Evolutionary conservation across 768 basidiomycete species (phyloP).

Genomic region (Rhodotorula toruloides): DNA sequence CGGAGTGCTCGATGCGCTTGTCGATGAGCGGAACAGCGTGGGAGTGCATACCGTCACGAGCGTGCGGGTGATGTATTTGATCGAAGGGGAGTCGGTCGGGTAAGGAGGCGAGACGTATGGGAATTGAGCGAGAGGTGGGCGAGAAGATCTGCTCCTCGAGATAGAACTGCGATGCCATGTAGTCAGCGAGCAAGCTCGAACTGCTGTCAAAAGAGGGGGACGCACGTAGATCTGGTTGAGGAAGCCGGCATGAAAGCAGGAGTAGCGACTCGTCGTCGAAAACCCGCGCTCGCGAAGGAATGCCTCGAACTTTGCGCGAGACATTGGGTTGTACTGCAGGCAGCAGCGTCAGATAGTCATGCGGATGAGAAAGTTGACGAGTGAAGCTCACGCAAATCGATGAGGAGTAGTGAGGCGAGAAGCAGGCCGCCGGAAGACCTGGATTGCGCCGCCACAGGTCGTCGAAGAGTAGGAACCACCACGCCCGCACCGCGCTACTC

Average conservation of each 20-base stretch:
- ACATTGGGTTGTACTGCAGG: slow-evolving; percentile 51
- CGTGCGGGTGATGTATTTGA: not conserved
- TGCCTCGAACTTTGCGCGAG: slow-evolving; percentile 58
- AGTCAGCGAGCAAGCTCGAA: not conserved
- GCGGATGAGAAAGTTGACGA: slow-evolving; percentile 32
- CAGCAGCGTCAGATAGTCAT: not conserved
- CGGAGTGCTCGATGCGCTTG: not conserved
- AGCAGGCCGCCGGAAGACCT: slow-evolving; percentile 51
- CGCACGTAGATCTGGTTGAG: slow-evolving; percentile 67
- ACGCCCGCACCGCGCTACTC: slow-evolving; percentile 54
- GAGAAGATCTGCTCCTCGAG: slow-evolving; percentile 26
- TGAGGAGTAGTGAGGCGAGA: slow-evolving; percentile 65
- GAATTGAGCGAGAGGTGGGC: slow-evolving; percentile 54
- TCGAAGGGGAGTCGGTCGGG: slow-evolving; percentile 53
- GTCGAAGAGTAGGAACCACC: slow-evolving; percentile 77
- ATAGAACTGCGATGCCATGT: slow-evolving; percentile 11
- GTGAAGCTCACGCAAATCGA: slow-evolving; percentile 61
- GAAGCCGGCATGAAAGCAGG: slow-evolving; percentile 47
- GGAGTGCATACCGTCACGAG: slow-evolving; percentile 61
- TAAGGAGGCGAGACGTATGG: slow-evolving; percentile 58
- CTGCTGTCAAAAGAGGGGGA: not conserved
- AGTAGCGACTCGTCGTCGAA: slow-evolving; percentile 51
- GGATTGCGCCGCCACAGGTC: slow-evolving; percentile 57
- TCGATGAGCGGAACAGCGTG: not conserved
- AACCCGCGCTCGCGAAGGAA: slow-evolving; percentile 64